Evolutionary conservation across 768 basidiomycete species (phyloP), one percentile per base, ranked within the genome.

Genomic region (Boletus speciosus): DNA sequence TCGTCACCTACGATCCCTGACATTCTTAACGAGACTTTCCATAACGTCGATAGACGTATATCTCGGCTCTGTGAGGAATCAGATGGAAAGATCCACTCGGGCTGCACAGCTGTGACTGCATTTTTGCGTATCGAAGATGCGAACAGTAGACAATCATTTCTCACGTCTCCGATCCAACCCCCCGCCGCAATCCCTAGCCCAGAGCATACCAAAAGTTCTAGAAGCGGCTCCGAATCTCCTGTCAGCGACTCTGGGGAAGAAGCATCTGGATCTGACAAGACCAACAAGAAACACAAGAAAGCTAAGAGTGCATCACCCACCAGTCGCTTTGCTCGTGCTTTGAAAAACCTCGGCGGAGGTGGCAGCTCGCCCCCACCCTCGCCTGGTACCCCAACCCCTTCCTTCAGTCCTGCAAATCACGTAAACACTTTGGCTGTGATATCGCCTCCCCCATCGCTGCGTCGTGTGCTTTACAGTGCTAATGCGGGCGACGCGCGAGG

Each of bases 401-500:
- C 52, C 5, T 11, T 56, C 34, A 16, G 56, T 11, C 57, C 72
- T 12, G 69, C 71, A 34, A 71, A 74, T 35, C 76, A 74, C 35
- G 31, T 59, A 25, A 62, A 43, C 47, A 11, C 46, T 3, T 21
- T 65, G 74, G 19, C 69, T 57, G 60, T 64, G 35, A 65, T 82
- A 25, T 59, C 57, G 4, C 83, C 84, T 35, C 81, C 83, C 14
- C 58, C 71, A 5, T 72, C 67, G 25, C 67, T 85, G 21, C 80
- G 85, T 54, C 85, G 91, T 29, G 90, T 97, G 42, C 74, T 99
- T 36, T 99, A 98, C 69, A 88, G 86, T 49, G 97, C 97, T 39
- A 99, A 99, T 67, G 97, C 92, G 1, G 97, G 97, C 9, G 97
- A 99, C 66, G 97, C 97, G 6, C 76, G 97, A 23, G 95, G 89